Base-by-base conservation (phyloP, 2,329 filamentous ascomycete species). In the Tolypocladium amazonense region DNA sequence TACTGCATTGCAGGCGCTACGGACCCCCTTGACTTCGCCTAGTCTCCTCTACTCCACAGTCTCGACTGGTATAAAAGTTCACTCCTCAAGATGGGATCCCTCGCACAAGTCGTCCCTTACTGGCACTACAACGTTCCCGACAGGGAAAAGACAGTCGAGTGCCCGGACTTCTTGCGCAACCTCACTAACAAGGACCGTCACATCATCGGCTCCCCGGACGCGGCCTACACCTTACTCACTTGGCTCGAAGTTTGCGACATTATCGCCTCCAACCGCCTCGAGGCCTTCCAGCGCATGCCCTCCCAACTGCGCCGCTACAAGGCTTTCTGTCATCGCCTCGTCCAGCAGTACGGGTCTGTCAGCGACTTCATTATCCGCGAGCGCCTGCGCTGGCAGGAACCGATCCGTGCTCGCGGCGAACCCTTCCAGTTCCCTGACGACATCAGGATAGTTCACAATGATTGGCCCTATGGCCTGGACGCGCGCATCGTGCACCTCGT, bases 381-480 rank as follows among this genome's bases (percentile, higher is more conserved):
- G 70, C 78, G 91, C 56, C 76, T 97, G 60, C 73, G 77, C 20
- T 97, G 93, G 93, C 71, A 74, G 2, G 60, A 64, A n/a, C 79
- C 78, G 1, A 66, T 80, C 20, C 58, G 60, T 45, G 59, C 73
- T 11, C 64, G 67, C 4, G 69, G 67, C 23, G 63, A 58, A 30
- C 78, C 78, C 0, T 81, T 85, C 62, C 73, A 76, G 63, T 68
- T 65, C 58, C 72, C 72, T 0, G 76, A 77, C 12, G 88, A 94
- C 68, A 75, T 87, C 67, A 91, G 86, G 72, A 86, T 96, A 56
- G 73, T 96, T 47, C 84, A 83, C 74, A 97, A 97, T 70, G 92
- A 97, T 79, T 97, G 92, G 90, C 93, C 93, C 0, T 97, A 97
- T 69, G 92, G 90, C 0, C 79, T 97, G 58, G 90, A 94, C 66